Conservation (phyloP, 257 asterid species). For the Penstemon barbatus region DNA sequence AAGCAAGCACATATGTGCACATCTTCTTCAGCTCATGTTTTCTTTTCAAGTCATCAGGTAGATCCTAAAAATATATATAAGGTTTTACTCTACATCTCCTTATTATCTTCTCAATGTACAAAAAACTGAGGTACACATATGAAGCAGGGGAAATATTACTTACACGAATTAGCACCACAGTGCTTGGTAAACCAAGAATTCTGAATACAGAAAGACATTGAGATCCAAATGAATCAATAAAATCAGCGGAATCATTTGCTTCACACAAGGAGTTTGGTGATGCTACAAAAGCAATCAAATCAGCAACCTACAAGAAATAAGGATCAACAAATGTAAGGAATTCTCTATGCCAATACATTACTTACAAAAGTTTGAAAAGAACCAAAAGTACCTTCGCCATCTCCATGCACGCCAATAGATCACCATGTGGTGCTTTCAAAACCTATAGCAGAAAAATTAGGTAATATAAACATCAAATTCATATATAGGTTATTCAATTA, state of each 20-base stretch:
- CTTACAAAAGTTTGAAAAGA: conserved; percentile 9
- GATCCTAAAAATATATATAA: conserved; percentile 53
- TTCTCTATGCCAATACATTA: neutral
- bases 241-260: conserved; percentile 40
- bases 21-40: conserved; percentile 69
- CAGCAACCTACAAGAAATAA: conserved; percentile 68
- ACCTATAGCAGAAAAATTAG: conserved; percentile 49
- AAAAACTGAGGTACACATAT: neutral
- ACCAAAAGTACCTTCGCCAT: conserved; percentile 82
- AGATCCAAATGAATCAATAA: conserved; percentile 88
- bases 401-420: conserved; percentile 87
- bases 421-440: conserved; percentile 88
- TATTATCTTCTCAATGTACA: conserved; percentile 2
- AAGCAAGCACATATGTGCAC: conserved; percentile 60
- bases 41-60: conserved; percentile 64
- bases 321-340: conserved; percentile 13
- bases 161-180: conserved; percentile 88
- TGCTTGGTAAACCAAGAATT: conserved; percentile 90
- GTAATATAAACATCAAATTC: conserved; percentile 17
- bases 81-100: conserved; percentile 3
- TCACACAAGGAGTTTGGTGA: conserved; percentile 59
- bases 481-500: neutral
- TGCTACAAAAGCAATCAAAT: conserved; percentile 94
- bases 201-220: conserved; percentile 88
- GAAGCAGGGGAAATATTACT: conserved; percentile 30